Evolutionary conservation across 176 grass and related monocot species (phyloP).

Genomic region (Elymus sibiricus): DNA sequence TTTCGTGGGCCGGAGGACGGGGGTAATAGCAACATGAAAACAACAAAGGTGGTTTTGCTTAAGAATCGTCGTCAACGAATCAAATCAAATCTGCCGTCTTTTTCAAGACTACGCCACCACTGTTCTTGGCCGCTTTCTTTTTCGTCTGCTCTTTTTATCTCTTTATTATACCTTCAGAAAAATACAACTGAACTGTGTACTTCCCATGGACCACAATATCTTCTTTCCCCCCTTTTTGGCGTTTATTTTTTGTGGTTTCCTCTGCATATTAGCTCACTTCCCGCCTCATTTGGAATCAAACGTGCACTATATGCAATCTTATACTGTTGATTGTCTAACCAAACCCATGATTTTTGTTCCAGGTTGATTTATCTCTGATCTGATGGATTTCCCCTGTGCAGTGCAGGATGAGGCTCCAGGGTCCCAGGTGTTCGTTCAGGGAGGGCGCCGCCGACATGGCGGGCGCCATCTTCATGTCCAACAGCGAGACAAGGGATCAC

Average conservation of each 20-base stretch:
- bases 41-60: background rate
- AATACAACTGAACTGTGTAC: background rate
- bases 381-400: background rate
- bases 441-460: conserved; percentile 17
- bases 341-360: background rate
- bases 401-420: conserved; percentile 29
- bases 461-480: conserved; percentile 75
- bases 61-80: background rate
- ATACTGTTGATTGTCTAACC: background rate
- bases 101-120: background rate
- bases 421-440: background rate
- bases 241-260: background rate
- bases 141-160: background rate
- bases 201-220: background rate
- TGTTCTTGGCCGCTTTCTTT: background rate
- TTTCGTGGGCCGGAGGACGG: background rate
- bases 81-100: background rate
- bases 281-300: background rate
- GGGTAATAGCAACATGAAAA: background rate
- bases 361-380: background rate
- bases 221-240: too few species aligned
- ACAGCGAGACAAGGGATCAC: conserved; percentile 38
- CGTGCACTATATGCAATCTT: background rate
- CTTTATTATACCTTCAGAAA: background rate
- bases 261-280: background rate